Evolutionary conservation across 2,329 filamentous ascomycete species (phyloP).

Genomic region (Parafenestella ontariensis): DNA sequence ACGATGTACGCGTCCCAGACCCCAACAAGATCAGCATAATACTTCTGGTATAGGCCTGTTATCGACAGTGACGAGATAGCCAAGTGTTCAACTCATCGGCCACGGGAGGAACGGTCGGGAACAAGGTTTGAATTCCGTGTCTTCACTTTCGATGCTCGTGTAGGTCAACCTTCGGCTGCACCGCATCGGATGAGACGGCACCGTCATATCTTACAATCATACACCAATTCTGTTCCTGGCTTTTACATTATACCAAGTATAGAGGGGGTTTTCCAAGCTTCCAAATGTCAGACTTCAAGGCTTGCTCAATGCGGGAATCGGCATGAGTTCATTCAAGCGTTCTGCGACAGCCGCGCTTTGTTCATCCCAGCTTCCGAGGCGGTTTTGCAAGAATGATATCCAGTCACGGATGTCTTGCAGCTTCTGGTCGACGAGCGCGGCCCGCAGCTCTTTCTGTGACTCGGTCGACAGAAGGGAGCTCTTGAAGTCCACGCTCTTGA

Average conservation of each 20-base stretch:
- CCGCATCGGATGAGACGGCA: background rate
- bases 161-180: background rate
- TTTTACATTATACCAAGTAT: background rate
- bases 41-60: background rate
- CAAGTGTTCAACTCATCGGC: background rate
- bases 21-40: background rate
- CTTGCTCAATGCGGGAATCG: constrained; percentile 24
- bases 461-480: constrained; percentile 1
- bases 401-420: constrained; percentile 60
- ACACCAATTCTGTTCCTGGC: background rate
- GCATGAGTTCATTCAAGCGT: constrained; percentile 31
- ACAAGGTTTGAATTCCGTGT: background rate
- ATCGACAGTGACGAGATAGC: background rate
- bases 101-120: background rate
- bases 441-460: constrained; percentile 22
- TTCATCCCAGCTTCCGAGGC: constrained; percentile 20
- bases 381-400: constrained; percentile 29
- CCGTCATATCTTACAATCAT: background rate
- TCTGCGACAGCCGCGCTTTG: constrained; percentile 17
- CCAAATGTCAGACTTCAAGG: constrained; percentile 1
- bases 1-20: no score
- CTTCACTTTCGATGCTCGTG: background rate
- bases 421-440: constrained; percentile 45
- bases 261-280: background rate
- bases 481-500: constrained; percentile 55